phyloP scores from a whole-genome alignment of 257 asterid genomes.

The Sherardia arvensis region DNA sequence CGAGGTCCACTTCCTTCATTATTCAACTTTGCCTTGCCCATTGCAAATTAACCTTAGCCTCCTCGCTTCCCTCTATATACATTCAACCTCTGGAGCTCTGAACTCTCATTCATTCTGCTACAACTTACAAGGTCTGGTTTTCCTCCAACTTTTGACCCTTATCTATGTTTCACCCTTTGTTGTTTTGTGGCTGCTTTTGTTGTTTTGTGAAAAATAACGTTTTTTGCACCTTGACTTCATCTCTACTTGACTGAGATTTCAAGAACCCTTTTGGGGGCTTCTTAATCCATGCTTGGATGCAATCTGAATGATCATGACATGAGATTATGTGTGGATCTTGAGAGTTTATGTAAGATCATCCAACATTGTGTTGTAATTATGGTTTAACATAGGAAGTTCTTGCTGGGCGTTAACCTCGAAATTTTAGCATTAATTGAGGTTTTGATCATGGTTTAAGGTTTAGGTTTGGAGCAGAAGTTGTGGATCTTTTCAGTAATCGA shows the following conservation, averaged over 20 bases:
- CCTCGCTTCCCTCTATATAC: no score
- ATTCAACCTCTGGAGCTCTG: no score
- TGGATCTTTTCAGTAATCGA: not conserved
- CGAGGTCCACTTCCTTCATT: constrained; percentile 14
- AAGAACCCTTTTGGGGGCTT: not conserved
- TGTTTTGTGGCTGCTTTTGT: not conserved
- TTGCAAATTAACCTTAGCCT: constrained; percentile 3
- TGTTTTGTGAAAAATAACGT: not conserved
- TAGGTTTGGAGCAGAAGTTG: not conserved
- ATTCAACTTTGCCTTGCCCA: constrained; percentile 8
- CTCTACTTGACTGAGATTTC: not conserved
- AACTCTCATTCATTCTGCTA: not conserved
- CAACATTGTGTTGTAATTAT: not conserved
- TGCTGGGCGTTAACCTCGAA: not conserved
- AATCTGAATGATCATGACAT: not conserved
- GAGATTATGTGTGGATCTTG: not conserved
- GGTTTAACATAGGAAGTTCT: not conserved
- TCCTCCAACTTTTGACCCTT: not conserved
- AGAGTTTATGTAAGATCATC: not conserved
- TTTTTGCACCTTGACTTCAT: not conserved
- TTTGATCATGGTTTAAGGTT: not conserved
- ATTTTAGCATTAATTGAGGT: not conserved
- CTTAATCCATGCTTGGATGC: not conserved
- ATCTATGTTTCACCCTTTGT: not conserved
- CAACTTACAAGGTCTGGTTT: not conserved